phyloP scores from a whole-genome alignment of 345 rosid species.

The Sonneratia caseolaris region DNA sequence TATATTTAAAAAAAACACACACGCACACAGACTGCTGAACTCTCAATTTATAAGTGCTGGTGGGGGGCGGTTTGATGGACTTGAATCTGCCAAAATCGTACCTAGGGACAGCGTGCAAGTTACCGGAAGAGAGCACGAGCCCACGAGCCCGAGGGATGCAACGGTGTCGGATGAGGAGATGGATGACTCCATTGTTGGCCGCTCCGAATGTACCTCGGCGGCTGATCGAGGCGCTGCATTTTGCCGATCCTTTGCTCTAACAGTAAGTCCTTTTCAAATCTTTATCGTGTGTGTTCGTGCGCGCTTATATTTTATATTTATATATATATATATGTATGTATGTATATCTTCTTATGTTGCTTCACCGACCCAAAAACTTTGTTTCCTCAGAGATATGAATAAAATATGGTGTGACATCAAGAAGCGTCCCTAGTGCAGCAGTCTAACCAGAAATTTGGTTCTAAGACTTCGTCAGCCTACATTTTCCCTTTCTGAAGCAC shows the following conservation, averaged over 20 bases:
- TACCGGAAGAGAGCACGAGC: slow-evolving; percentile 26
- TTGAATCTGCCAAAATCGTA: not conserved
- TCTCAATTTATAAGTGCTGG: too few relatives aligned
- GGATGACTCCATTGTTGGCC: slow-evolving; percentile 7
- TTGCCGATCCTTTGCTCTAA: slow-evolving; percentile 53
- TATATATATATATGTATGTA: too few relatives aligned
- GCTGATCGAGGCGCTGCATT: slow-evolving; percentile 42
- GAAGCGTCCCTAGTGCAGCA: not conserved
- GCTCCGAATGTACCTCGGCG: slow-evolving; percentile 33
- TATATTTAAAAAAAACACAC: too few relatives aligned
- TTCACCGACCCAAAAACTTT: not conserved
- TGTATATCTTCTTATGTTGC: too few relatives aligned
- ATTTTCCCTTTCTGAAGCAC: not conserved
- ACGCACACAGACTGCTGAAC: too few relatives aligned
- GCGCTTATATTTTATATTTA: too few relatives aligned
- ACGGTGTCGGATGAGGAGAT: slow-evolving; percentile 17
- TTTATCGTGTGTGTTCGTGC: too few relatives aligned
- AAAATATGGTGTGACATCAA: not conserved
- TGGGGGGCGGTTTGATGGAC: too few relatives aligned
- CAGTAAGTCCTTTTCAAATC: slow-evolving; percentile 28
- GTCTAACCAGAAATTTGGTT: not conserved
- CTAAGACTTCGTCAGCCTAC: not conserved
- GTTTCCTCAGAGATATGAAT: not conserved
- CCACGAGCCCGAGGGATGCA: slow-evolving; percentile 11
- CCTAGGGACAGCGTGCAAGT: slow-evolving; percentile 51